phyloP scores from a whole-genome alignment of 148 eudicot species.

The Arctostaphylos glauca region DNA sequence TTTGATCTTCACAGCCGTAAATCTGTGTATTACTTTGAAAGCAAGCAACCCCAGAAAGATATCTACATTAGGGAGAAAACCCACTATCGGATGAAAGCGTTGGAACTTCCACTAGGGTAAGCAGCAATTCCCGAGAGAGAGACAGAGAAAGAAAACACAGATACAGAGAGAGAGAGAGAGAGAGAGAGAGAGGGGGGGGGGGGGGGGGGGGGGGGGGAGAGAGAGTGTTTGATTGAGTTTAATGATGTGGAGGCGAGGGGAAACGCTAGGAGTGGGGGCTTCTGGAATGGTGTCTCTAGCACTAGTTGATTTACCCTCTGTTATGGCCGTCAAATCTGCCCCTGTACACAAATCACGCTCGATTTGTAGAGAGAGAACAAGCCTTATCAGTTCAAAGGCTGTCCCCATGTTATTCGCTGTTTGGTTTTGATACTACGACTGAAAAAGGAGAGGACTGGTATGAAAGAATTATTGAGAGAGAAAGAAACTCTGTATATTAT shows the following conservation, averaged over 20 bases:
- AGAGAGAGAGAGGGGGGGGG: no score
- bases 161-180: not conserved
- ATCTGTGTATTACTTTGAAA: no score
- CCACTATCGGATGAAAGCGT: not conserved
- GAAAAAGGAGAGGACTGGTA: not conserved
- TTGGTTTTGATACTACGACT: not conserved
- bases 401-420: slow-evolving; percentile 12
- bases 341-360: not conserved
- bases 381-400: not conserved
- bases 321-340: slow-evolving; percentile 13
- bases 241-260: not conserved
- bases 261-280: slow-evolving; percentile 2
- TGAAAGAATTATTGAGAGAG: no score
- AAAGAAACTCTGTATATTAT: no score
- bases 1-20: no score
- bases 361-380: not conserved
- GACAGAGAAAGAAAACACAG: not conserved
- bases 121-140: not conserved
- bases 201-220: no score
- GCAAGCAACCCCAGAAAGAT: not conserved
- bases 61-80: no score
- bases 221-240: no score
- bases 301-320: not conserved
- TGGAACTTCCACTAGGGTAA: not conserved
- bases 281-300: not conserved